Conservation (phyloP, 768 basidiomycete species). For the Peribolospora kevripleyi region DNA sequence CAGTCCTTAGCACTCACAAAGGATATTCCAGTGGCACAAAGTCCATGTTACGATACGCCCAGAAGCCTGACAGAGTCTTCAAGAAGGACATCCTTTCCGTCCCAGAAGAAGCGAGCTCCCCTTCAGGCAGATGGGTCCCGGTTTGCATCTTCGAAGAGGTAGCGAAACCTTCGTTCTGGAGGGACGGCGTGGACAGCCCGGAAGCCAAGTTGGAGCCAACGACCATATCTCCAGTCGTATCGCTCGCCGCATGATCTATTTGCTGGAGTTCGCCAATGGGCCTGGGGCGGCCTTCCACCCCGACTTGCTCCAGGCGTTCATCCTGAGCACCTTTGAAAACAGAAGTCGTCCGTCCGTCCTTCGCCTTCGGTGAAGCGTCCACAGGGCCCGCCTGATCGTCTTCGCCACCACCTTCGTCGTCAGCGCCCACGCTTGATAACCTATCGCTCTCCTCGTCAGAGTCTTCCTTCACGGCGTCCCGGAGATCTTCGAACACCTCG, state of each 20-base stretch:
- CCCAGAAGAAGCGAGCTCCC: constrained; percentile 25
- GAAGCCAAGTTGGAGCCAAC: constrained; percentile 1
- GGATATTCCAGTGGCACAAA: constrained; percentile 31
- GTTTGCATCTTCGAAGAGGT: too few species aligned
- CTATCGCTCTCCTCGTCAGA: constrained; percentile 24
- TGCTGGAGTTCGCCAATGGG: too few species aligned
- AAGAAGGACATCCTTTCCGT: constrained; percentile 50
- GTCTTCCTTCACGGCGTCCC: constrained; percentile 67
- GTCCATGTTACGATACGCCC: constrained; percentile 33
- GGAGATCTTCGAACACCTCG: constrained; percentile 53
- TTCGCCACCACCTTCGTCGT: constrained; percentile 6
- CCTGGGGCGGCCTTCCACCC: too few species aligned
- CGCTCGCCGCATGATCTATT: constrained; percentile 23
- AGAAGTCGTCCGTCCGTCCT: too few species aligned
- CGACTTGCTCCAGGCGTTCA: too few species aligned
- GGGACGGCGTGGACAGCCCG: constrained; percentile 8
- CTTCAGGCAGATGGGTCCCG: constrained; percentile 11
- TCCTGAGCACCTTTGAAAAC: constrained; percentile 12
- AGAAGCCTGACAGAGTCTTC: constrained; percentile 60
- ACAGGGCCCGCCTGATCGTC: constrained; percentile 29
- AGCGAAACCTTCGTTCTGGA: not conserved
- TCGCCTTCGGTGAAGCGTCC: too few species aligned
- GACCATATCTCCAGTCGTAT: constrained; percentile 12
- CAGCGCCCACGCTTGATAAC: not conserved
- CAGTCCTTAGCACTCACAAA: constrained; percentile 35